Evolutionary conservation across 441 rosid species (phyloP).

Genomic region (Adansonia gregorii): DNA sequence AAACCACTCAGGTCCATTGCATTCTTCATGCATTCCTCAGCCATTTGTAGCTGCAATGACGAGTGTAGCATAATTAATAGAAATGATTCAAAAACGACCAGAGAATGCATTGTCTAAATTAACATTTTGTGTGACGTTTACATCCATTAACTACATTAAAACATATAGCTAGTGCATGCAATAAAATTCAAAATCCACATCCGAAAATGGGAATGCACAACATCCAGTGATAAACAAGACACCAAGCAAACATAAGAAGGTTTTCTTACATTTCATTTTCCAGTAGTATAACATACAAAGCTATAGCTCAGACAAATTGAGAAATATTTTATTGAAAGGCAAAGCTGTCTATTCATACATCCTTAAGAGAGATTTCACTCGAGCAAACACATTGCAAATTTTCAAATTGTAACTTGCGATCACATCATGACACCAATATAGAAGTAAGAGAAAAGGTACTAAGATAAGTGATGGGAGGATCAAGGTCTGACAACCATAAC

Average conservation of each 20-base stretch:
- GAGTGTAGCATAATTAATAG: background rate
- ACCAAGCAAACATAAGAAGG: background rate
- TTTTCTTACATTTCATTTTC: slow-evolving; percentile 11
- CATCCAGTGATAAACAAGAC: background rate
- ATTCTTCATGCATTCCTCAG: slow-evolving; percentile 49
- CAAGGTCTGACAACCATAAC: background rate
- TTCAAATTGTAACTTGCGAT: background rate
- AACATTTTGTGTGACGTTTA: background rate
- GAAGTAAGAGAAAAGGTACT: background rate
- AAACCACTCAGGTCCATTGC: slow-evolving; percentile 91
- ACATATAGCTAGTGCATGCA: background rate
- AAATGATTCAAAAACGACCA: background rate
- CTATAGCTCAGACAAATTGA: background rate
- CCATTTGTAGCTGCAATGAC: slow-evolving; percentile 81
- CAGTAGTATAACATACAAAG: background rate
- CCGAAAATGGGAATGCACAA: background rate
- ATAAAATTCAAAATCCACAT: slow-evolving; percentile 4
- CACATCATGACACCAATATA: background rate
- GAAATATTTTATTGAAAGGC: background rate
- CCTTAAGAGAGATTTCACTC: background rate
- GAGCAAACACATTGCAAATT: background rate
- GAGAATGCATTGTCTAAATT: background rate
- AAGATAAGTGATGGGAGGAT: background rate
- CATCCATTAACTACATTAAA: background rate
- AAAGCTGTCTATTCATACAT: background rate